Percentiles rank a stretch among this genome's conserved stretches.
Evolutionary conservation across 768 basidiomycete genomes (phyloP).

Genomic region (Rhodotorula diobovata): DNA sequence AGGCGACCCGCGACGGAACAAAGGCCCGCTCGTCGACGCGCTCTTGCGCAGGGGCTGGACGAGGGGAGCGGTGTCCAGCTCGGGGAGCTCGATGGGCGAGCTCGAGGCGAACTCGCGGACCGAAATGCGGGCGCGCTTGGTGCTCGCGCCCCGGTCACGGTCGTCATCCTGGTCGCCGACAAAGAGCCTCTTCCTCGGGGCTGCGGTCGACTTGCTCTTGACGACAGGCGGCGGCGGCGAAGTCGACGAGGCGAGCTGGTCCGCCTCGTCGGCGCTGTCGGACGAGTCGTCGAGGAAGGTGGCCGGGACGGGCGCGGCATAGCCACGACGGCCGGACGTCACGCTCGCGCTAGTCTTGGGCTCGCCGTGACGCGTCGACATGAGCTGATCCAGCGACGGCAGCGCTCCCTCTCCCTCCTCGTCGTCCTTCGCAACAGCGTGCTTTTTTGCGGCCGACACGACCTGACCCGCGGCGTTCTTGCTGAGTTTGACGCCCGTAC

Average conservation of each 20-base stretch:
- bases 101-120: conserved; percentile 12
- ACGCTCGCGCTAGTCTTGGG: background rate
- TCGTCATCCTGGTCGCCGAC: too few species aligned
- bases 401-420: background rate
- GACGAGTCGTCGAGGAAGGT: too few species aligned
- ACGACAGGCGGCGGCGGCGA: background rate
- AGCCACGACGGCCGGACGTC: rapidly evolving
- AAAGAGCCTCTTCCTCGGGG: background rate
- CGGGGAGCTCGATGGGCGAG: conserved; percentile 6
- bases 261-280: background rate
- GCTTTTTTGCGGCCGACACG: background rate
- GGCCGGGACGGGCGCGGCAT: too few species aligned
- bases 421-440: background rate
- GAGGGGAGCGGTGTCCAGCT: background rate
- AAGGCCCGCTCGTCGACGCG: background rate
- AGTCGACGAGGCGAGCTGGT: background rate
- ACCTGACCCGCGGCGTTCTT: background rate
- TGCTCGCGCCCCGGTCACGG: background rate
- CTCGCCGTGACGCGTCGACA: background rate
- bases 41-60: background rate
- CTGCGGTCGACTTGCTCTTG: background rate
- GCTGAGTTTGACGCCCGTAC: conserved; percentile 6
- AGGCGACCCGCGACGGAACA: background rate
- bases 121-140: background rate
- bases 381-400: conserved; percentile 1